Evolutionary conservation across 2,329 filamentous ascomycete genomes (phyloP), one percentile per base, ranked within the genome.

Genomic region (Diplodia seriata): DNA sequence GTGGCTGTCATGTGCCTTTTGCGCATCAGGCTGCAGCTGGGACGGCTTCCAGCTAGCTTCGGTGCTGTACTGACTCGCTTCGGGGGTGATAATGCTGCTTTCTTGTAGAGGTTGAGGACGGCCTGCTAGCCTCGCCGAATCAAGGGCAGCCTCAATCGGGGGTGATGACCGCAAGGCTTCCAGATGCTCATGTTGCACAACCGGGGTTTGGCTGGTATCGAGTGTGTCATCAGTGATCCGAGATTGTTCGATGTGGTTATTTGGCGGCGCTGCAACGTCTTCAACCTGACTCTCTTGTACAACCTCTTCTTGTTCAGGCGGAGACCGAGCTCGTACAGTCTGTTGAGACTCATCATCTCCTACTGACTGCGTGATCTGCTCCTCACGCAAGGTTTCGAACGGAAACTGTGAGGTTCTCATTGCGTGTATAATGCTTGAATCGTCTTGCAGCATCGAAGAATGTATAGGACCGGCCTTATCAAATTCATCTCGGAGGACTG

Each of bases 11-110:
- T 74, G 70, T 3, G 4, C 51, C 9, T 50, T 2, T 6, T 9
- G 36, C 3, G 68, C 57, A 11, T 69, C 69, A 18, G 70, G 38
- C 54, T 78, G 75, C 14, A 74, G 70, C 15, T 69, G 66, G n/a
- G 70, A 70, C 5, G 71, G 70, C 38, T 72, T 70, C 50, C 79
- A 76, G 5, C 73, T 76, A 2, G 70, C 70, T 1, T 74, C 72
- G 15, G 75, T 74, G 3, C 63, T 70, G 18, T 38, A 38, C 36
- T 79, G 77, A 4, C 73, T 76, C 3, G 70, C 70, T 1, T 74
- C 72, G 15, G 75, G 75, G 3, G 67, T 70, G 20, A 67, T 53
- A 4, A 67, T 15, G 43, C 50, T 53, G 43, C 31, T 67, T 29
- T 67, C 64, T 7, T 31, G 64, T 7, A 15, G n/a, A 9, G 20